phyloP scores from a whole-genome alignment of 2,329 filamentous ascomycete species.

The Botrytis sinoallii region DNA sequence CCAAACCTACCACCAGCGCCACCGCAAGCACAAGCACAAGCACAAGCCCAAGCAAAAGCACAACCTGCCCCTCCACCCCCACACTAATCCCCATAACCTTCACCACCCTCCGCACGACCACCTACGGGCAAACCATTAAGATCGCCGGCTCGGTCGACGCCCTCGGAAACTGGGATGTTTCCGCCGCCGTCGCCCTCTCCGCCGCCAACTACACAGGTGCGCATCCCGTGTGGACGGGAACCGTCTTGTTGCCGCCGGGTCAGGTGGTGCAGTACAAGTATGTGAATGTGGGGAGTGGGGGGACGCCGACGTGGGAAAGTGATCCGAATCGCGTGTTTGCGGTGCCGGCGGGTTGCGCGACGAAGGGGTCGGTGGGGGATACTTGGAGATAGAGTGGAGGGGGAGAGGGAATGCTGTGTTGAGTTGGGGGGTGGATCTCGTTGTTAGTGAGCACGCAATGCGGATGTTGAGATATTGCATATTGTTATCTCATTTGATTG shows the following conservation, averaged over 20 bases:
- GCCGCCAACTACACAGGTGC: slow-evolving; percentile 56
- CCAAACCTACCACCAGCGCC: slow-evolving; percentile 37
- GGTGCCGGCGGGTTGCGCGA: slow-evolving; percentile 30
- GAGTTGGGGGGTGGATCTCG: background rate
- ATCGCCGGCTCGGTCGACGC: slow-evolving; percentile 56
- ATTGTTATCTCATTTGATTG: background rate
- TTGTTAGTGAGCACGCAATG: background rate
- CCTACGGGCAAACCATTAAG: slow-evolving; percentile 62
- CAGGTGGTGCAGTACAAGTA: slow-evolving; percentile 65
- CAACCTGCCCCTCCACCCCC: slow-evolving; percentile 40
- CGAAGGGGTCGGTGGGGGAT: slow-evolving; percentile 27
- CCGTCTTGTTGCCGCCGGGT: slow-evolving; percentile 54
- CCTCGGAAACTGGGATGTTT: slow-evolving; percentile 62
- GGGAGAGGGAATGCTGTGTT: no score
- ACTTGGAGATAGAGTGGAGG: slow-evolving; percentile 23
- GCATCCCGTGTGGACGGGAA: slow-evolving; percentile 60
- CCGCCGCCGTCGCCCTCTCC: slow-evolving; percentile 53
- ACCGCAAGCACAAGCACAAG: background rate
- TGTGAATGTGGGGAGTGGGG: slow-evolving; percentile 54
- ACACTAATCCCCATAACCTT: slow-evolving; percentile 60
- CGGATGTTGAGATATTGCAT: background rate
- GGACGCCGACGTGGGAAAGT: slow-evolving; percentile 60
- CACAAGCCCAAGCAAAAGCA: no score
- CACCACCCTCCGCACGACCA: slow-evolving; percentile 54
- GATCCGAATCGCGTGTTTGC: slow-evolving; percentile 42